Evolutionary conservation across 177 flowering plant species (phyloP), one percentile per base, ranked within the genome.

Genomic region (Tripterygium wilfordii): DNA sequence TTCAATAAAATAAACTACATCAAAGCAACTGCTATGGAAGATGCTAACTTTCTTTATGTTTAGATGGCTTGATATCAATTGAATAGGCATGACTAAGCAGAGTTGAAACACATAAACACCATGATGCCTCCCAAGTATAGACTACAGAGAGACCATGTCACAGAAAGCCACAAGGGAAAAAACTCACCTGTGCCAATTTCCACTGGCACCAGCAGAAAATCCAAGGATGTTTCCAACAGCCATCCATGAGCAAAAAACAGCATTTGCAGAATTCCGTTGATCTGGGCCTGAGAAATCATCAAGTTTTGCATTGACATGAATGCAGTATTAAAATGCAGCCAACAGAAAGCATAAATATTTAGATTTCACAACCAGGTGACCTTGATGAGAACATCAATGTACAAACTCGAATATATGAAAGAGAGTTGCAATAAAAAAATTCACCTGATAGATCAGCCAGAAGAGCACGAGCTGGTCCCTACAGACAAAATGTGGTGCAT

Each of bases 401-500:
- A n/a, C n/a, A n/a, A n/a, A n/a, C n/a, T n/a, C n/a, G n/a, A n/a
- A n/a, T n/a, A n/a, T n/a, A n/a, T n/a, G n/a, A n/a, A n/a, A n/a
- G n/a, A n/a, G n/a, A n/a, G n/a, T n/a, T n/a, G n/a, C n/a, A n/a
- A n/a, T n/a, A n/a, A n/a, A n/a, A n/a, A n/a, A n/a, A n/a, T n/a
- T n/a, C n/a, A 89, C 99, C 97, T 69, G 99, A 60, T 53, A 89
- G 71, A 80, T 94, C 99, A 60, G 99, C 97, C 23, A 94, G 71
- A 67, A 94, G 96, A 27, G 99, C 99, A 56, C 99, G 95, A 70
- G 99, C 99, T 33, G 99, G 99, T 36, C 97, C 97, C 99, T 94
- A 41, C 28, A 71, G 49, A 62, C n/a, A 18, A 29, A 14, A 57
- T 9, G 50, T 32, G 51, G 8, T 33, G 31, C 41, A 39, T 47